Evolutionary conservation across 352 stramenopile genomes (phyloP), one percentile per base, ranked within the genome.

Genomic region (Phytopythium aichiense): DNA sequence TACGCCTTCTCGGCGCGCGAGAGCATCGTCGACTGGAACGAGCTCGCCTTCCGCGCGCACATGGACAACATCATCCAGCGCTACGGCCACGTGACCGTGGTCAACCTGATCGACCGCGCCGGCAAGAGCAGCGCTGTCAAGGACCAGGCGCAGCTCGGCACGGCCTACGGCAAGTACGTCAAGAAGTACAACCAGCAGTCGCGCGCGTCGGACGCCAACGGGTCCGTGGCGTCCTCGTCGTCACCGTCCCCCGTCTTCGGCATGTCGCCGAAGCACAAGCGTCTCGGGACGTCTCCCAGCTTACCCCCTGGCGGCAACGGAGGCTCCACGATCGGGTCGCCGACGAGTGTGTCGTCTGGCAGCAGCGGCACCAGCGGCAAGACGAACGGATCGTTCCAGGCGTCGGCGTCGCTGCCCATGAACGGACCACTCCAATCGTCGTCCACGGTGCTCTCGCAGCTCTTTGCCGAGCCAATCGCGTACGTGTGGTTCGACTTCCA

Each of bases 401-500:
- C 67, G 12, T 71, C 63, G 12, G 28, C 58, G 33, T 80, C 72
- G 23, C 52, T 78, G 15, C 64, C 66, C 1, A 40, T 45, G 23
- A 60, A 60, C 46, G 64, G 64, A 16, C 35, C 35, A 8, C 35
- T 40, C 48, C 52, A 68, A 2, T 53, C 58, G 12, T 20, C 54
- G 30, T 40, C 66, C 25, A 40, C 66, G 12, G 51, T 65, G 65
- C 56, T 74, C 13, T 77, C 74, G 30, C 70, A 76, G 67, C 64
- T 87, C 20, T 85, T 88, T 51, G 60, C 65, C 28, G 73, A 88
- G 62, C 79, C 79, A 4, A 77, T 88, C 33, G 74, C 87, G 58
- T 96, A 98, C 67, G 74, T 98, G 20, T 99, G 95, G 96, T 99
- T 98, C 76, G 96, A 99, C 67, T 99, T 99, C 76, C 96, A 99